Conservation (phyloP, 208 protist species). For the Acanthamoeba royreba region DNA sequence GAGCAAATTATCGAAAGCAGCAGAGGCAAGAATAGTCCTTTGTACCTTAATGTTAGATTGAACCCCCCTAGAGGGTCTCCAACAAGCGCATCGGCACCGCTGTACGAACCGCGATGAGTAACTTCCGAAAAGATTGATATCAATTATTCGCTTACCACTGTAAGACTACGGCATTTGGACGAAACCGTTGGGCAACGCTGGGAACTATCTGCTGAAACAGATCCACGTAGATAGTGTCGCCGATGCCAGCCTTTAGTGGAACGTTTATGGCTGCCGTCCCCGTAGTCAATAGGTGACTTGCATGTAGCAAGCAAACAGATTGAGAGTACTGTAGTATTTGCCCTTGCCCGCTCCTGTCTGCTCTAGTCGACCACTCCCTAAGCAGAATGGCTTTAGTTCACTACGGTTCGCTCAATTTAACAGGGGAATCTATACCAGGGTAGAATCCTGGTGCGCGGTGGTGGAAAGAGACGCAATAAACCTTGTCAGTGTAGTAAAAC, state of each 20-base stretch:
- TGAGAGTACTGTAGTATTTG: constrained; percentile 80
- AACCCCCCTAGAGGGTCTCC: constrained; percentile 88
- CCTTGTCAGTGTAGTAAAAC: constrained; percentile 92
- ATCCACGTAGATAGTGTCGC: constrained; percentile 78
- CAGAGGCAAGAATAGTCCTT: background rate
- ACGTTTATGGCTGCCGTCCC: constrained; percentile 50
- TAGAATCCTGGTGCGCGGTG: constrained; percentile 91
- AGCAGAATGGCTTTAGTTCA: background rate
- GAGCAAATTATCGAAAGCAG: background rate
- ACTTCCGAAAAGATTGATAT: background rate
- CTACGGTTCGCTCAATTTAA: background rate
- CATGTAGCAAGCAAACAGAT: background rate
- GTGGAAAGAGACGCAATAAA: constrained; percentile 94
- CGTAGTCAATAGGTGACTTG: background rate
- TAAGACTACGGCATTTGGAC: constrained; percentile 62
- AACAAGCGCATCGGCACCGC: constrained; percentile 84
- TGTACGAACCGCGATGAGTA: constrained; percentile 74
- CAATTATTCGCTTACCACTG: background rate
- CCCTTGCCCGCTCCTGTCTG: constrained; percentile 83
- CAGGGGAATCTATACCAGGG: constrained; percentile 78
- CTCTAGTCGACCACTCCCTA: constrained; percentile 70
- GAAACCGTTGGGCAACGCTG: constrained; percentile 46
- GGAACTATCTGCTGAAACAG: constrained; percentile 80
- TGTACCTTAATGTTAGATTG: constrained; percentile 81
- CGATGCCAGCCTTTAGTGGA: constrained; percentile 81